phyloP scores from a whole-genome alignment of 2,329 filamentous ascomycete genomes.

The Calonectria montana region DNA sequence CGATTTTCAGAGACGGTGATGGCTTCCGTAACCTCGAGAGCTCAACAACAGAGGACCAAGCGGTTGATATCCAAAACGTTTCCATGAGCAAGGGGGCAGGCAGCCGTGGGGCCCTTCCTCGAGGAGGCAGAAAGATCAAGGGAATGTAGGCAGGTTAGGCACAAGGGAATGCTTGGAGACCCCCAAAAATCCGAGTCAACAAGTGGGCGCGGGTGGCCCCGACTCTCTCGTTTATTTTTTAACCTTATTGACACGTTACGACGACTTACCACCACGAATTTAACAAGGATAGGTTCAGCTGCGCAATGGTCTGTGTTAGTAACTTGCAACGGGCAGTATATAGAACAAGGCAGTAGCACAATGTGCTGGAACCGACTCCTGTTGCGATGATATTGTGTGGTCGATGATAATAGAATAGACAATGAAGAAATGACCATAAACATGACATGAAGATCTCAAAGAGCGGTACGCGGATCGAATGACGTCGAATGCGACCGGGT shows the following conservation, averaged over 20 bases:
- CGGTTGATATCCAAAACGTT: slow-evolving; percentile 42
- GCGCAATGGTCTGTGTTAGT: slow-evolving; percentile 1
- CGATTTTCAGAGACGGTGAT: slow-evolving; percentile 82
- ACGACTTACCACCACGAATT: slow-evolving; percentile 1
- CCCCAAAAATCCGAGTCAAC: not conserved
- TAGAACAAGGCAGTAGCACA: slow-evolving; percentile 7
- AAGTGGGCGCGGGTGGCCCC: not conserved
- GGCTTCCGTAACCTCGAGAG: slow-evolving; percentile 64
- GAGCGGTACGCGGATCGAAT: not conserved
- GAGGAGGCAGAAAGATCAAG: slow-evolving; percentile 40
- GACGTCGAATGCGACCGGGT: not conserved
- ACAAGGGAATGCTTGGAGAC: slow-evolving; percentile 16
- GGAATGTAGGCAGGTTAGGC: slow-evolving; percentile 23
- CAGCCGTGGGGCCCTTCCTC: slow-evolving; percentile 16
- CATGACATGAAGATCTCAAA: not conserved
- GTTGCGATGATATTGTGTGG: slow-evolving; percentile 5
- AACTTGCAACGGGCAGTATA: not conserved
- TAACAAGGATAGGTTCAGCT: not conserved
- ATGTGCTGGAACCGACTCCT: slow-evolving; percentile 8
- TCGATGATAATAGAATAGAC: slow-evolving; percentile 16
- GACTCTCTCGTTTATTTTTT: not conserved
- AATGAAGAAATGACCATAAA: slow-evolving; percentile 6
- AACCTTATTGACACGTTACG: not conserved
- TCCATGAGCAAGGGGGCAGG: slow-evolving; percentile 29
- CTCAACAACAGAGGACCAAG: slow-evolving; percentile 42